A percentile compares a stretch with the other conserved stretches of the same genome.
Conservation (phyloP, 768 basidiomycete genomes). For the Dioszegia crocea region DNA sequence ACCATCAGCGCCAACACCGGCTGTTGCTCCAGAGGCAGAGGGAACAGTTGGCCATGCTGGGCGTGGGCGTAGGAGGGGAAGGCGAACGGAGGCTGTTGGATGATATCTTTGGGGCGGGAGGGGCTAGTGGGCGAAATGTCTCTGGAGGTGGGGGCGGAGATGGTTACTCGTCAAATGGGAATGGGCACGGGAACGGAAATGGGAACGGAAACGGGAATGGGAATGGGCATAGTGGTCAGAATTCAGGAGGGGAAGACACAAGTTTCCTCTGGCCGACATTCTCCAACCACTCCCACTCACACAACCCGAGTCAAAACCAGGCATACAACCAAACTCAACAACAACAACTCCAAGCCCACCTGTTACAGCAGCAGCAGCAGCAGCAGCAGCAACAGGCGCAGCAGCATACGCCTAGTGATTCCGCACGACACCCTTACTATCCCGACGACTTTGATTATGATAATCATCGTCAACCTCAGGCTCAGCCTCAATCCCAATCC, state of each 20-base stretch:
- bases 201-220: neutral
- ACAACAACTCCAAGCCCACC: neutral
- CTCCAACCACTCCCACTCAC: neutral
- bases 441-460: neutral
- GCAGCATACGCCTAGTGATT: too few relatives aligned
- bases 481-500: neutral
- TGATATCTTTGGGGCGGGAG: constrained; percentile 31
- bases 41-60: constrained; percentile 36
- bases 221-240: too few relatives aligned
- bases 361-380: too few relatives aligned
- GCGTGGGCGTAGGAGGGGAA: constrained; percentile 35
- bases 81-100: constrained; percentile 35
- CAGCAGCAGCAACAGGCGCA: neutral
- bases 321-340: too few relatives aligned
- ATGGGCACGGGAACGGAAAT: neutral
- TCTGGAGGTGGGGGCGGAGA: neutral
- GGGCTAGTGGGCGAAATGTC: neutral
- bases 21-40: constrained; percentile 35
- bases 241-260: neutral
- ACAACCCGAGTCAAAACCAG: too few relatives aligned
- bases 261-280: constrained; percentile 5
- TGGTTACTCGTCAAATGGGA: neutral
- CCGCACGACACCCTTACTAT: neutral
- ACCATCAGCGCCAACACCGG: constrained; percentile 42
- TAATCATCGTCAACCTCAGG: neutral